Base-by-base conservation (phyloP, 2,329 filamentous ascomycete species). In the Rhexocercosporidium sp. region DNA sequence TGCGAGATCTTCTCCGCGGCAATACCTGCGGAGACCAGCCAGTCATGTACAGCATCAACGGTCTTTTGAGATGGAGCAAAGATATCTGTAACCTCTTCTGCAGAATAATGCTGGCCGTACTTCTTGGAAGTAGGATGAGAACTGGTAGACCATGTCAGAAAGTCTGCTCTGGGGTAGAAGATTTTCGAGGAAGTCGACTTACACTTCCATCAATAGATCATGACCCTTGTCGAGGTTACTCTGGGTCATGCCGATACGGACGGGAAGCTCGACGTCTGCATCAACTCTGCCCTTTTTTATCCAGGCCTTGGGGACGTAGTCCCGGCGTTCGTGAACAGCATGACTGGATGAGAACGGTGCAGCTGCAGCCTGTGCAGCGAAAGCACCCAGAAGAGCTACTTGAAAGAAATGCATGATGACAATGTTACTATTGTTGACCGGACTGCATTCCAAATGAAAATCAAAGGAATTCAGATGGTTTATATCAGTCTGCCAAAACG, bases 21-120 rank as follows among this genome's bases (percentile, higher is more conserved):
- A 56, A 89, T 85, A 5, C 87, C 87, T 46, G 82, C 80, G 8
- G 78, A 76, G 12, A 80, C 75, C 14, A 89, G 81, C 86, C 86
- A 89, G 2, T 78, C 72, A 69, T 80, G 80, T 41, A 88, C 83
- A 0, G 82, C 76, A n/a, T 82, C 78, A 3, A 87, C 81, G 2
- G 84, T 78, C 44, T 84, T 80, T 14, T 75, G 59, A 4, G 73
- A 72, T 7, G 79, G 79, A 3, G 82, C 78, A 73, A 84, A 84
- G 37, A 79, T 79, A 9, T 81, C 77, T n/a, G 77, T 73, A 5
- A 84, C 66, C 54, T 74, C 68, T 31, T 73, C 78, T 1, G 78
- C 73, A 9, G 80, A 79, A 78, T 81, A 83, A 75, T 84, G 81
- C 66, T 80, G 78, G 62, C 82, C 83, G 67, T 83, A 84, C 51